Base-by-base conservation (phyloP, 805 yeast genomes). In the Sugiyamaella smithiae region DNA sequence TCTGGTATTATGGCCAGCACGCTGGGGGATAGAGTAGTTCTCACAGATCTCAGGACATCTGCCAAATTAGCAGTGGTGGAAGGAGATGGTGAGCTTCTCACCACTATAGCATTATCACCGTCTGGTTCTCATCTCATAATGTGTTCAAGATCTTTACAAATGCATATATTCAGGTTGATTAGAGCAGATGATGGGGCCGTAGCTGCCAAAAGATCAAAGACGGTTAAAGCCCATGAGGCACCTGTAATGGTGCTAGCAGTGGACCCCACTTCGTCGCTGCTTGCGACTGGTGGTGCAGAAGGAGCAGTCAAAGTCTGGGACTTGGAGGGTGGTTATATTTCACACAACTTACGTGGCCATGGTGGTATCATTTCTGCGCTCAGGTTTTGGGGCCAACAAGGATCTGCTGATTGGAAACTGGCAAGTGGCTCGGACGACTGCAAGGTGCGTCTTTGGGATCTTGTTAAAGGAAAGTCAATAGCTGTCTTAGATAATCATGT, bases 211-310 rank as follows among this genome's bases (percentile, higher is more conserved):
- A 38, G 38, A 14, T 16, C 62, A 8, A 58, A 63, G 22, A 50
- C 63, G 3, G 44, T 63, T 17, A 70, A 68, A 52, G 75, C 75
- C 5, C 76, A 72, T 48, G 74, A 72, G 1, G 84, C 97, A 1
- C 96, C 97, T 1, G 85, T 87, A 1, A 87, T 86, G 65, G 83
- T 88, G 8, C 76, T 88, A 40, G 73, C 84, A 8, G 79, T 78
- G 19, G 99, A 93, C 66, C 64, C 77, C 2, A 88, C 97, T 0
- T 84, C 95, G 2, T 81, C 96, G 2, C 71, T 93, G 31, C 79
- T 90, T 60, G 95, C 97, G 16, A 82, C 93, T 61, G 99, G 99
- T 33, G 89, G 95, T 41, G 85, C 97, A 0, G 99, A 93, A 66
- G 98, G 99, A 42, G 77, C 82, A 36, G 85, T 90, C 14, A 82